Conservation (phyloP, 164 flowering plant species). For the Buxus sempervirens region DNA sequence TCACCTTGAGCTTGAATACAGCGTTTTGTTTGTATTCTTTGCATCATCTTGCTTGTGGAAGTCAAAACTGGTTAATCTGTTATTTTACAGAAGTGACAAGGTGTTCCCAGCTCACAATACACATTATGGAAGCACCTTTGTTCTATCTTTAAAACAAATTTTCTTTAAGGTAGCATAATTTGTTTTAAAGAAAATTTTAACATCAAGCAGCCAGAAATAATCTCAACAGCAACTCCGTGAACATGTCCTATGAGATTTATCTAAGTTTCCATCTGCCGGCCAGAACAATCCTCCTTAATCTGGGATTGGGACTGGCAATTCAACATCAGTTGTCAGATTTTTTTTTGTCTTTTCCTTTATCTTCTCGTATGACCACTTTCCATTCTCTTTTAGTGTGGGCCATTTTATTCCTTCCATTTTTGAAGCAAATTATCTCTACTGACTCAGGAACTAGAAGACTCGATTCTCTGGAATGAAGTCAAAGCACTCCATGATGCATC, state of each 20-base stretch:
- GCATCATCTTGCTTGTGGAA: not conserved
- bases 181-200: too few relatives aligned
- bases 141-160: too few relatives aligned
- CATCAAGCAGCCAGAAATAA: not conserved
- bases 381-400: too few relatives aligned
- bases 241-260: too few relatives aligned
- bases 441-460: conserved; percentile 63
- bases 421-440: conserved; percentile 15
- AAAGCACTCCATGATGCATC: conserved; percentile 51
- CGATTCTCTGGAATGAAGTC: conserved; percentile 73
- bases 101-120: too few relatives aligned
- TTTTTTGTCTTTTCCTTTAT: too few relatives aligned
- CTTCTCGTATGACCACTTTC: too few relatives aligned
- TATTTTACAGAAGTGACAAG: not conserved
- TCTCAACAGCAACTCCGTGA: not conserved
- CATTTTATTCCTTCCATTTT: not conserved
- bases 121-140: too few relatives aligned
- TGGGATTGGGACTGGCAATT: too few relatives aligned
- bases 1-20: not conserved
- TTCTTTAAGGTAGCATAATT: not conserved
- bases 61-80: not conserved
- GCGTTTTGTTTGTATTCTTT: not conserved
- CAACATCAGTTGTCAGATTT: not conserved
- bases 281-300: too few relatives aligned
- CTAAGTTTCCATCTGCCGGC: too few relatives aligned